These are phyloP conservation scores for Lactarius trivialis DNA, from an alignment of 768 basidiomycete species.

Conservation along the genomic window DNA sequence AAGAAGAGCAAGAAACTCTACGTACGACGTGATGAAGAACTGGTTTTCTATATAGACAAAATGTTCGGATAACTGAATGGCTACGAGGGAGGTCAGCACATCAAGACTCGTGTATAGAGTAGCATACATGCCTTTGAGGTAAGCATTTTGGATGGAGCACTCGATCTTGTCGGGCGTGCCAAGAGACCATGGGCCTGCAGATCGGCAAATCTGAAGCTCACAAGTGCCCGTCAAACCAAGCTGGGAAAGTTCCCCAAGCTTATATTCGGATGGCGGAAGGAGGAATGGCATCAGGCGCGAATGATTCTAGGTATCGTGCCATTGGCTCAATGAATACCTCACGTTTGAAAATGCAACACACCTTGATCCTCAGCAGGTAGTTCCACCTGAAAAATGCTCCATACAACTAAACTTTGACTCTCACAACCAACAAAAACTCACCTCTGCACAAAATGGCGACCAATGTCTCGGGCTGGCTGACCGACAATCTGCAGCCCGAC, in stretches of 20 bases:
- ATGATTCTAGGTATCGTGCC: conserved; percentile 61
- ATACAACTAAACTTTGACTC: conserved; percentile 11
- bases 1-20: not conserved
- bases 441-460: conserved; percentile 92
- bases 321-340: not conserved
- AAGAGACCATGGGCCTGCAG: conserved; percentile 93
- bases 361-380: conserved; percentile 87
- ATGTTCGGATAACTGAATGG: conserved; percentile 89
- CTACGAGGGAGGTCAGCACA: conserved; percentile 33
- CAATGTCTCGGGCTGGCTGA: conserved; percentile 90
- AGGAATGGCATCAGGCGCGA: conserved; percentile 89
- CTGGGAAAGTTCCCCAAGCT: conserved; percentile 63
- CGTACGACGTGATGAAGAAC: conserved; percentile 86
- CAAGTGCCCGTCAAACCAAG: conserved; percentile 91
- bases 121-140: conserved; percentile 60
- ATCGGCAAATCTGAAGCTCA: conserved; percentile 94
- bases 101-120: not conserved
- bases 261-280: conserved; percentile 90
- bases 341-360: conserved; percentile 30
- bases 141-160: conserved; percentile 91
- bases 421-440: conserved; percentile 28
- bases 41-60: conserved; percentile 99
- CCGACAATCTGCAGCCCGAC: conserved; percentile 94
- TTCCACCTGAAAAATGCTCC: conserved; percentile 65
- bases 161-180: conserved; percentile 82